phyloP scores from a whole-genome alignment of 164 flowering plant species.

The Stephania yunnanensis region DNA sequence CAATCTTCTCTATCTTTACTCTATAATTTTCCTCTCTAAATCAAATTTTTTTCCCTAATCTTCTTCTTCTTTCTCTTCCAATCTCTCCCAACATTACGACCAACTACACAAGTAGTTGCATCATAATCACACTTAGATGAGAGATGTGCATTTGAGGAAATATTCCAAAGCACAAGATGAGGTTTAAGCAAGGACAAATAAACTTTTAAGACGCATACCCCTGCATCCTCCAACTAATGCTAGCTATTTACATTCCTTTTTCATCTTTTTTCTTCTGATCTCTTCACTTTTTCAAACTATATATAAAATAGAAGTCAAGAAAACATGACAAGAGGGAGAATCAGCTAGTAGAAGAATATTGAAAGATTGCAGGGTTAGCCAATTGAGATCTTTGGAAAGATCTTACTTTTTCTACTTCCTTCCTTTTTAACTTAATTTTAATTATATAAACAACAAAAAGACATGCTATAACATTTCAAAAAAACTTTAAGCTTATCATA shows the following conservation, averaged over 20 bases:
- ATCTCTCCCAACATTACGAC: too few species aligned
- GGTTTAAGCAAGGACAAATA: not conserved
- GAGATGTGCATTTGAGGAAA: not conserved
- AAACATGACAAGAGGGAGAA: not conserved
- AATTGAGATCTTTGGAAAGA: not conserved
- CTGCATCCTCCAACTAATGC: not conserved
- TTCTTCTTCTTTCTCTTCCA: too few species aligned
- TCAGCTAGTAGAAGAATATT: not conserved
- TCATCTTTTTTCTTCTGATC: not conserved
- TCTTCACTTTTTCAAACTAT: not conserved
- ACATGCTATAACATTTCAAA: too few species aligned
- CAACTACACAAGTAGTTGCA: too few species aligned
- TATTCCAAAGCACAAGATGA: not conserved
- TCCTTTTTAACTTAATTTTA: not conserved
- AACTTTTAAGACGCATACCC: not conserved
- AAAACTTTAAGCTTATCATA: too few species aligned
- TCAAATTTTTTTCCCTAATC: too few species aligned
- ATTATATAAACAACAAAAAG: too few species aligned
- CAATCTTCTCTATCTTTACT: too few species aligned
- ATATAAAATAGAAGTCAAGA: not conserved
- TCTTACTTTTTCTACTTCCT: too few species aligned
- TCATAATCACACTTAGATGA: too few species aligned
- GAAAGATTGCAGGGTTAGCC: not conserved
- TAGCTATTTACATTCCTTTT: not conserved
- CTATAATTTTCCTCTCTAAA: too few species aligned